These are phyloP conservation scores for Chalara sp. DNA, from an alignment of 2,329 filamentous ascomycete genomes.

Conservation along the genomic window DNA sequence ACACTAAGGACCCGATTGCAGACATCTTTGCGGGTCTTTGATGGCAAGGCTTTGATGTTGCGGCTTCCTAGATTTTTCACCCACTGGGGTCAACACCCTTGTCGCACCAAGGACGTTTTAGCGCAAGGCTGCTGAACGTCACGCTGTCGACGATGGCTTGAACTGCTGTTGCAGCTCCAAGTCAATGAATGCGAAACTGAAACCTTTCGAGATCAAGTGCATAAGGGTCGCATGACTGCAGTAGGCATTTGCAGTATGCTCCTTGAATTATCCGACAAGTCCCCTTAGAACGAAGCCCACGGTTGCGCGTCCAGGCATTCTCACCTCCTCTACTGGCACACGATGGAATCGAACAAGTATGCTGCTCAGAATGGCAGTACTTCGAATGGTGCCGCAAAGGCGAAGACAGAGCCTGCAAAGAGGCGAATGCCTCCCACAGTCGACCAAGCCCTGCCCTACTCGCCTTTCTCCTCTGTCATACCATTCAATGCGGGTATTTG, in stretches of 20 bases:
- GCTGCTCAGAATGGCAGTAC: conserved; percentile 12
- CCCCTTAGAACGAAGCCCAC: too few relatives aligned
- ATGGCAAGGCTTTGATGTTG: not conserved
- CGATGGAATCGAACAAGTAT: conserved; percentile 23
- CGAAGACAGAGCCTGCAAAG: conserved; percentile 15
- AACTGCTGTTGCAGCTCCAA: too few relatives aligned
- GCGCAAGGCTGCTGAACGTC: too few relatives aligned
- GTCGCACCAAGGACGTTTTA: too few relatives aligned
- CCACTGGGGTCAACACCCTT: too few relatives aligned
- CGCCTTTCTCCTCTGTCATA: conserved; percentile 72
- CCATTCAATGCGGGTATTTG: conserved; percentile 65
- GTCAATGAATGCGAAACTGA: too few relatives aligned
- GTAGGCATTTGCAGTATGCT: conserved; percentile 4
- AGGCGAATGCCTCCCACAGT: conserved; percentile 48
- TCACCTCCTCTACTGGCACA: not conserved
- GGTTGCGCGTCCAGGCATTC: too few relatives aligned
- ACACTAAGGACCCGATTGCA: conserved; percentile 82
- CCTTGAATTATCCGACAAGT: not conserved
- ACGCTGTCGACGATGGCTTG: too few relatives aligned
- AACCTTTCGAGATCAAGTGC: not conserved
- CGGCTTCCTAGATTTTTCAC: too few relatives aligned
- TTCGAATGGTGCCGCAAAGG: conserved; percentile 10
- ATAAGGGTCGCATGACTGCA: not conserved
- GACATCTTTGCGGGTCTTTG: conserved; percentile 53
- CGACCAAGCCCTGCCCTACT: conserved; percentile 73